Conservation (phyloP, 2,329 filamentous ascomycete genomes). For the Pseudocercospora pini-densiflorae region DNA sequence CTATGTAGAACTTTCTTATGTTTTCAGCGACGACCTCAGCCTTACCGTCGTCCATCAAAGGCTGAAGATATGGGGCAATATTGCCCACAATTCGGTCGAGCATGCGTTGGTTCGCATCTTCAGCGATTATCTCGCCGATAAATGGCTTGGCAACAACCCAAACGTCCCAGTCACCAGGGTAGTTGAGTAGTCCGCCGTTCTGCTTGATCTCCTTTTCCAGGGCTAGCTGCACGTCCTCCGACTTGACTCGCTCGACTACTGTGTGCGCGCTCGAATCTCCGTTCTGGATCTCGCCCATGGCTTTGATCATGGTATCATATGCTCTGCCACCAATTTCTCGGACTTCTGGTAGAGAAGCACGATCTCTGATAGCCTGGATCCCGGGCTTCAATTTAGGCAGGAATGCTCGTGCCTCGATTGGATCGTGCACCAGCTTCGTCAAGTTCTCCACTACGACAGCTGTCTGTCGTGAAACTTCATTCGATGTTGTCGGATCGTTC, state of each 20-base stretch:
- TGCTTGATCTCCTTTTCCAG: slow-evolving; percentile 78
- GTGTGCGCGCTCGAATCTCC: slow-evolving; percentile 52
- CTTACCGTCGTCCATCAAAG: slow-evolving; percentile 67
- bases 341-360: slow-evolving; percentile 92
- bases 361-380: slow-evolving; percentile 84
- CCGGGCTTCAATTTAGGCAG: slow-evolving; percentile 92
- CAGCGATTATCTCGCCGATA: slow-evolving; percentile 81
- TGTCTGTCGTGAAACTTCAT: slow-evolving; percentile 94
- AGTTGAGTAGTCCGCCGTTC: slow-evolving; percentile 64
- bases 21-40: slow-evolving; percentile 70
- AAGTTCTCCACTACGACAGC: slow-evolving; percentile 97
- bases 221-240: slow-evolving; percentile 74
- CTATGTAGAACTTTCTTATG: slow-evolving; percentile 77
- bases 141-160: slow-evolving; percentile 74
- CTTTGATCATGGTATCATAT: slow-evolving; percentile 85
- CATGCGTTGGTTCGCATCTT: slow-evolving; percentile 84
- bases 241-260: slow-evolving; percentile 66
- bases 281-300: slow-evolving; percentile 73
- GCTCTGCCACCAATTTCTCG: slow-evolving; percentile 85
- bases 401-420: slow-evolving; percentile 92
- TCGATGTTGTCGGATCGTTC: slow-evolving; percentile 86
- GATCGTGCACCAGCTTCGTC: slow-evolving; percentile 96
- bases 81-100: slow-evolving; percentile 71
- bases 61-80: slow-evolving; percentile 75
- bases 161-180: slow-evolving; percentile 63